Base-by-base conservation (phyloP, 257 asterid species). In the Catharanthus roseus region DNA sequence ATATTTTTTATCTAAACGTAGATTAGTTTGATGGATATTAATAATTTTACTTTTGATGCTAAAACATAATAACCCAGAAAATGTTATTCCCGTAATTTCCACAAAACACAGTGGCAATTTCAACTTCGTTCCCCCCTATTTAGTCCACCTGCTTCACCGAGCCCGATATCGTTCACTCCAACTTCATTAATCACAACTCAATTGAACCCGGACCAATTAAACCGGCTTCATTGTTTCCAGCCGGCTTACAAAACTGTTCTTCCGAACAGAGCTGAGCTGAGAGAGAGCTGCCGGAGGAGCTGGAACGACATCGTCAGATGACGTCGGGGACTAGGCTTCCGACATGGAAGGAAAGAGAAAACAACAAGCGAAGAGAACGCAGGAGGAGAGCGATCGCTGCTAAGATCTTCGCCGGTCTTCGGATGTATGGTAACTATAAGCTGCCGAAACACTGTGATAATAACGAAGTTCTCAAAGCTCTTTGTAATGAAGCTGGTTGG, bases 321-420 rank as follows among this genome's bases (percentile, higher is more conserved):
- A 87, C 97, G 72, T 87, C 96, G 69, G 98, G 97, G 69, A 64
- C 87, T 61, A 79, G 98, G 82, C 86, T 90, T 56, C 97, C 98
- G 79, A 88, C 98, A 53, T 92, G 98, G 98, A 90, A 88, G 86
- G 98, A 92, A 78, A 82, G 98, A 26, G 98, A 92, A 83, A 92
- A 88, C 88, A 92, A 92, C 89, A 92, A 88, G 93, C 95, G 95
- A 67, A 73, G 98, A 73, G 98, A 92, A 84, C 89, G 97, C 19
- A 90, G 97, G 70, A 81, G 98, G 67, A 87, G 98, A 19, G 98
- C 98, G 80, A 88, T 88, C 88, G 96, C 97, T 38, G 93, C 97
- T 11, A 92, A 92, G 90, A 90, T 92, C 88, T 92, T 92, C 77
- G 56, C 98, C 69, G 98, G 98, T 19, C 71, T 92, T 41, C 76